These are phyloP conservation scores for Fraxinus baroniana DNA, from an alignment of 305 asterid species.

Conservation along the genomic window DNA sequence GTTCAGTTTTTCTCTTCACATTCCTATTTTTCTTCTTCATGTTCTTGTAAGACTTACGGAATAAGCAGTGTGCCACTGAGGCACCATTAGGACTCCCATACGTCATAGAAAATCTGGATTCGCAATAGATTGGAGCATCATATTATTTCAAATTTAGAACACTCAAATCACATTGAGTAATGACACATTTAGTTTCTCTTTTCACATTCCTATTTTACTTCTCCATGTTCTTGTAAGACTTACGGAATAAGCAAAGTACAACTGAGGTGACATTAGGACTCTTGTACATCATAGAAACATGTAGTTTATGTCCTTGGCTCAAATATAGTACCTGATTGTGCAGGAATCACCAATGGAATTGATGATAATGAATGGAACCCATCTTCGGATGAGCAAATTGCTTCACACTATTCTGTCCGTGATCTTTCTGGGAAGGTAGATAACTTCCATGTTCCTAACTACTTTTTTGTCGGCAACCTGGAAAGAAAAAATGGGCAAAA, in stretches of 20 bases:
- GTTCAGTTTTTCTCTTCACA: not conserved
- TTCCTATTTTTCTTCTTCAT: not conserved
- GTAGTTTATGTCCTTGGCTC: not conserved
- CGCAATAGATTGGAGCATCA: not conserved
- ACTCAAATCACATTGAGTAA: not conserved
- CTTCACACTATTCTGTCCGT: conserved; percentile 59
- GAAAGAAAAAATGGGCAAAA: not conserved
- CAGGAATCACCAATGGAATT: conserved; percentile 94
- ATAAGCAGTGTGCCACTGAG: not conserved
- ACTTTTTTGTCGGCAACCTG: not conserved
- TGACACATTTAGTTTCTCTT: not conserved
- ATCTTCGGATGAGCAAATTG: conserved; percentile 57
- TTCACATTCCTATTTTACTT: not conserved
- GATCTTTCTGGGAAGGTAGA: conserved; percentile 89
- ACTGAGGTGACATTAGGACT: not conserved
- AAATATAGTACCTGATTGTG: conserved; percentile 21
- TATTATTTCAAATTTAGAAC: not conserved
- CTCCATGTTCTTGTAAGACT: not conserved
- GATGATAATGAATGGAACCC: conserved; percentile 85
- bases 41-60: conserved; percentile 1
- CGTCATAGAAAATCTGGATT: not conserved
- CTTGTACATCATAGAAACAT: not conserved
- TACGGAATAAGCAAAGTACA: not conserved
- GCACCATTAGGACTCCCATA: conserved; percentile 1
- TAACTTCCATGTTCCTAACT: conserved; percentile 16